A percentile compares a stretch with the other conserved stretches of the same genome.
phyloP scores from a whole-genome alignment of 208 protist genomes.

The Leishmania tropica region DNA sequence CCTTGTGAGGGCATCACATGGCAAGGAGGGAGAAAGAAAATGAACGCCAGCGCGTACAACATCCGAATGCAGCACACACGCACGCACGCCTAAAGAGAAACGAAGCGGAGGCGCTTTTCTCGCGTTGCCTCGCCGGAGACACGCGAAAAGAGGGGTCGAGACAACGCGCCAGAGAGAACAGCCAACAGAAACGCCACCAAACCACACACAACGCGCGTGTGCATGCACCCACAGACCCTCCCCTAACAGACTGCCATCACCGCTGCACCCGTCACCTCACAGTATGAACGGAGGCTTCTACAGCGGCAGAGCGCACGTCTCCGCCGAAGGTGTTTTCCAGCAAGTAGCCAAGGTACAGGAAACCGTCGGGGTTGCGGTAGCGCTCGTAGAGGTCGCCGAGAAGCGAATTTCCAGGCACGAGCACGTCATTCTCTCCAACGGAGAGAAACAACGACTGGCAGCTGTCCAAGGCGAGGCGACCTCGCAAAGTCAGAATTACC shows the following conservation, averaged over 20 bases:
- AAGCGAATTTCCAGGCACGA: slow-evolving; percentile 80
- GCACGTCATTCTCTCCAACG: slow-evolving; percentile 64
- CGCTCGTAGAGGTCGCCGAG: slow-evolving; percentile 85
- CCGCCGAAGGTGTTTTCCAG: slow-evolving; percentile 91
- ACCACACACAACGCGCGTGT: background rate
- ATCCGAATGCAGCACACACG: slow-evolving; percentile 1
- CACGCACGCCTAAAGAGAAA: slow-evolving; percentile 3
- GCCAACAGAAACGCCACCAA: background rate
- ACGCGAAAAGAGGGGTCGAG: background rate
- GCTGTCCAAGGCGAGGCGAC: slow-evolving; percentile 82
- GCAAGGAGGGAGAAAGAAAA: background rate
- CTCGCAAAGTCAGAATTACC: slow-evolving; percentile 89
- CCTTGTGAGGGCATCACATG: background rate
- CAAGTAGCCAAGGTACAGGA: slow-evolving; percentile 81
- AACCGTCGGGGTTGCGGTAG: slow-evolving; percentile 88
- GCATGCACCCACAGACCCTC: background rate
- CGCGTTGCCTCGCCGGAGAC: slow-evolving; percentile 9
- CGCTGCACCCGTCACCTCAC: background rate
- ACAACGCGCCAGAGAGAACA: background rate
- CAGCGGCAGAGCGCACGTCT: background rate
- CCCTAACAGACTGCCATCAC: background rate
- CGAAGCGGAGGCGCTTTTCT: background rate
- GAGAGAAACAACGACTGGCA: slow-evolving; percentile 94
- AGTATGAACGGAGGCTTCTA: background rate
- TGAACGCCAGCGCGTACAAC: background rate